These are phyloP conservation scores for Ceratobasidium sp. DNA, from an alignment of 1,284 basidiomycete species.

Conservation along the genomic window DNA sequence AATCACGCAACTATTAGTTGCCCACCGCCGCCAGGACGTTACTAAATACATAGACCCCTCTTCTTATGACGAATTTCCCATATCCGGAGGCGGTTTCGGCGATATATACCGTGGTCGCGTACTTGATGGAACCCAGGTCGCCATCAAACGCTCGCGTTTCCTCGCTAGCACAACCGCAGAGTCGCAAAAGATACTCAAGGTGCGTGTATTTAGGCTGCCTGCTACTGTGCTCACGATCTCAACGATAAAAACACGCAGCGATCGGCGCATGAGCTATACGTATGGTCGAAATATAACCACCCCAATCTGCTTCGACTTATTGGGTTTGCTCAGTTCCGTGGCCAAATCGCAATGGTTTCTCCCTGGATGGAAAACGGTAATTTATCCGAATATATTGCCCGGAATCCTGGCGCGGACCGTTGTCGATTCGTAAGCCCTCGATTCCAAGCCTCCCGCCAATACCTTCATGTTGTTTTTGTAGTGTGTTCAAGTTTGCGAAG, in stretches of 20 bases:
- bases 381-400: background rate
- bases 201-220: background rate
- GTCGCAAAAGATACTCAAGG: background rate
- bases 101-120: conserved; percentile 4
- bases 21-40: background rate
- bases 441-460: background rate
- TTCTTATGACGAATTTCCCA: background rate
- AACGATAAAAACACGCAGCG: background rate
- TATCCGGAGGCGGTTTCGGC: background rate
- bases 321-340: conserved; percentile 4
- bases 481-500: conserved; percentile 6
- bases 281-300: background rate
- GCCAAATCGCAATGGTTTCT: background rate
- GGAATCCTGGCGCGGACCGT: conserved; percentile 1
- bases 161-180: background rate
- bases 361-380: conserved; percentile 15
- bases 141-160: background rate
- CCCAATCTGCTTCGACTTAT: background rate
- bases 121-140: background rate
- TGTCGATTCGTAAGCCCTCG: background rate
- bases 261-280: background rate
- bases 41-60: background rate
- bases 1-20: background rate
- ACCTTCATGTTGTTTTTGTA: background rate
- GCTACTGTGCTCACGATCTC: background rate